Conservation (phyloP, 305 asterid genomes). For the Fraxinus ornus region DNA sequence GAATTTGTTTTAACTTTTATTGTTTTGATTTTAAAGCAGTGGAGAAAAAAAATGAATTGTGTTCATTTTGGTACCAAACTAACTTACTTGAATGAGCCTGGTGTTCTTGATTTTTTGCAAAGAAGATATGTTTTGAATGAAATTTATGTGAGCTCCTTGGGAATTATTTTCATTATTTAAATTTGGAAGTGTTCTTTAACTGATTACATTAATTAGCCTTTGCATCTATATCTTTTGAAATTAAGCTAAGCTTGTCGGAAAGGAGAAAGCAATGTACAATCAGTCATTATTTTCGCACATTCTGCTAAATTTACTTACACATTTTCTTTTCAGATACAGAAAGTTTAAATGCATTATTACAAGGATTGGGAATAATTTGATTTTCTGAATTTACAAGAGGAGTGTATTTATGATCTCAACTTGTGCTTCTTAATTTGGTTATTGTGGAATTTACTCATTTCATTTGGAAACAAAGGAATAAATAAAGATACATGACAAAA, state of each 20-base stretch:
- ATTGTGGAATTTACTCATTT: slow-evolving; percentile 14
- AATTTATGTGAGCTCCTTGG: slow-evolving; percentile 65
- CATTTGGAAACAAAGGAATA: background rate
- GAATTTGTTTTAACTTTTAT: too few species aligned
- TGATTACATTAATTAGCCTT: background rate
- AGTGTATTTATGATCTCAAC: background rate
- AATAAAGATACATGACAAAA: background rate
- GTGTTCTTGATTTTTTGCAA: slow-evolving; percentile 84
- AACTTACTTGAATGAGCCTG: slow-evolving; percentile 93
- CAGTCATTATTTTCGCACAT: background rate
- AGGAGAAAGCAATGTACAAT: background rate
- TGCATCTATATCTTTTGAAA: background rate
- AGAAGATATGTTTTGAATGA: slow-evolving; percentile 86
- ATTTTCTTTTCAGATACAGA: background rate
- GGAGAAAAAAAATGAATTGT: too few species aligned
- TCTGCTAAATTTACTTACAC: background rate
- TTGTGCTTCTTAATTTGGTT: background rate
- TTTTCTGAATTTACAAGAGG: background rate
- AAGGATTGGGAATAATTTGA: background rate
- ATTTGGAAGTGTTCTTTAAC: background rate
- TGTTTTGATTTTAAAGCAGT: too few species aligned
- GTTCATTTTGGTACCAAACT: slow-evolving; percentile 42
- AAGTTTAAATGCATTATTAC: background rate
- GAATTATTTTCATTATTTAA: background rate
- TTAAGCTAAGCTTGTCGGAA: background rate